These are phyloP conservation scores for Heracleum sosnowskyi DNA, from an alignment of 129 eudicot genomes.

Conservation along the genomic window DNA sequence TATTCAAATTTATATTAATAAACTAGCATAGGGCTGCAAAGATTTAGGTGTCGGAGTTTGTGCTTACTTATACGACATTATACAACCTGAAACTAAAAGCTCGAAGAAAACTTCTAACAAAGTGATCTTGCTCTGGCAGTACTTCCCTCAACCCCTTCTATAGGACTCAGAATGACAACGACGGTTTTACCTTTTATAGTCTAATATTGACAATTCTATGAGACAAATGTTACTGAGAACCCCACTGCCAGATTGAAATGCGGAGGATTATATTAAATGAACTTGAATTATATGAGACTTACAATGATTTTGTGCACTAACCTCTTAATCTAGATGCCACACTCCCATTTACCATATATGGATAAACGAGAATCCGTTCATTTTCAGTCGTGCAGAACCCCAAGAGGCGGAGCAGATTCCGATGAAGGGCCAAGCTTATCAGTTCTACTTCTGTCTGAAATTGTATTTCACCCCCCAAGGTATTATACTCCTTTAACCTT, in stretches of 20 bases:
- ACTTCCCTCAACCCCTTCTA: neutral
- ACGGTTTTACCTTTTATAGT: neutral
- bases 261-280: neutral
- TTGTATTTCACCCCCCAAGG: slow-evolving; percentile 79
- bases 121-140: neutral
- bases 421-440: slow-evolving; percentile 87
- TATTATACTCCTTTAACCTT: slow-evolving; percentile 66
- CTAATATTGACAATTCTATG: neutral
- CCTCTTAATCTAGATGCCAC: slow-evolving; percentile 89
- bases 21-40: neutral
- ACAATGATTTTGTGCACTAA: slow-evolving; percentile 11
- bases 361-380: slow-evolving; percentile 88
- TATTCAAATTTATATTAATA: neutral
- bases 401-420: slow-evolving; percentile 87
- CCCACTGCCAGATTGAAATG: neutral
- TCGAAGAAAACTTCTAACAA: neutral
- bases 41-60: neutral
- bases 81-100: neutral
- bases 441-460: slow-evolving; percentile 93
- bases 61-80: neutral
- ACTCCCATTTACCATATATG: slow-evolving; percentile 88
- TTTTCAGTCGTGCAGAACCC: slow-evolving; percentile 87
- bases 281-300: neutral
- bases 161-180: neutral
- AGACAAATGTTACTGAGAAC: neutral